These are phyloP conservation scores for Collybia nuda DNA, from an alignment of 768 basidiomycete species.

Conservation along the genomic window DNA sequence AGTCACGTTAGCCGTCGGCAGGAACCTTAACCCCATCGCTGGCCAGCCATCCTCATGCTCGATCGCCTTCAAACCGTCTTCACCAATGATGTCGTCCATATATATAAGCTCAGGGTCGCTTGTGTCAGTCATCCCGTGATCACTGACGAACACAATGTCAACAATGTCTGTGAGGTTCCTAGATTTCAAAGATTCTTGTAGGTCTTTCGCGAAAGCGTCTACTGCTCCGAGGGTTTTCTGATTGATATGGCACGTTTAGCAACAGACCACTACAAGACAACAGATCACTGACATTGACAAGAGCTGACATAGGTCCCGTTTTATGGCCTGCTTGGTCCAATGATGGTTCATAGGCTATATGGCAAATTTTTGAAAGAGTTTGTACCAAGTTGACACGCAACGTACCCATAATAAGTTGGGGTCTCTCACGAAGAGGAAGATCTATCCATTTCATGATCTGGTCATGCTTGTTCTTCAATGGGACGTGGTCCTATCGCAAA, in stretches of 20 bases:
- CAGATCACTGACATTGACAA: constrained; percentile 62
- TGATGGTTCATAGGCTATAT: constrained; percentile 77
- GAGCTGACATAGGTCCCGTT: constrained; percentile 64
- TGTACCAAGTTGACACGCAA: constrained; percentile 11
- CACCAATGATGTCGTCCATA: constrained; percentile 78
- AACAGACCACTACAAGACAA: neutral
- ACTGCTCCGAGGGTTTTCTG: constrained; percentile 66
- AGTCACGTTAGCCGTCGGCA: constrained; percentile 51
- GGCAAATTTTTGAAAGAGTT: constrained; percentile 1
- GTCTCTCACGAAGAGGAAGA: constrained; percentile 65
- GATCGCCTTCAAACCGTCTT: constrained; percentile 57
- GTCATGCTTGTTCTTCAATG: constrained; percentile 68
- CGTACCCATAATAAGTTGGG: constrained; percentile 75
- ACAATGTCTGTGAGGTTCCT: constrained; percentile 83
- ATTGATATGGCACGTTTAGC: neutral
- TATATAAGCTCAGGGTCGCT: constrained; percentile 71
- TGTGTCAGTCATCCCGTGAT: constrained; percentile 94
- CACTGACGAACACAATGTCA: constrained; percentile 87
- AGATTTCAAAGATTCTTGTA: constrained; percentile 60
- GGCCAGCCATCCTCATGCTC: constrained; percentile 90
- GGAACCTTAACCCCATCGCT: constrained; percentile 81
- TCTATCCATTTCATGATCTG: constrained; percentile 85
- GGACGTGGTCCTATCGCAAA: constrained; percentile 49
- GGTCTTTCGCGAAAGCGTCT: constrained; percentile 71
- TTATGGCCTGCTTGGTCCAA: constrained; percentile 84